A percentile compares a stretch with the other conserved stretches of the same genome.
Conservation (phyloP, 306 rosid species). For the Cotoneaster glaucophyllus region DNA sequence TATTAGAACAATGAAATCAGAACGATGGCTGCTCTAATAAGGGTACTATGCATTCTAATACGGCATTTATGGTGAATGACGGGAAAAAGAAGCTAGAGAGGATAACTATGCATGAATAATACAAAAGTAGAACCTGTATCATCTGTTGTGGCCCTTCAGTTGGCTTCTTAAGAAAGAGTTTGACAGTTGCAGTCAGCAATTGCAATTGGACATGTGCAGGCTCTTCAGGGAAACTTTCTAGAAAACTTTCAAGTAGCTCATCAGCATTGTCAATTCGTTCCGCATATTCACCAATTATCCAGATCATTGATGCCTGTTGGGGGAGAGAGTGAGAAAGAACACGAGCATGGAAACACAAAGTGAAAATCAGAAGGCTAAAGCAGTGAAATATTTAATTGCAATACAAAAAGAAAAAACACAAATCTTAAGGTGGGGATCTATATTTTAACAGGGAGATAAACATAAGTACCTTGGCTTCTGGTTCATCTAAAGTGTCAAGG, state of each 20-base stretch:
- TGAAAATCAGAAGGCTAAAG: not conserved
- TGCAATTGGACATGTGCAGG: slow-evolving; percentile 99
- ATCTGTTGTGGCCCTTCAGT: slow-evolving; percentile 99
- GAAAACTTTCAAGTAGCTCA: slow-evolving; percentile 97
- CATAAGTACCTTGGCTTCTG: slow-evolving; percentile 86
- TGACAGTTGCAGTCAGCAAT: slow-evolving; percentile 94
- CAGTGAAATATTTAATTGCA: not conserved
- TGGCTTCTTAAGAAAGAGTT: slow-evolving; percentile 98
- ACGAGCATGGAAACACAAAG: not conserved
- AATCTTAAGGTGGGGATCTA: not conserved
- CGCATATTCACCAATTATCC: slow-evolving; percentile 99
- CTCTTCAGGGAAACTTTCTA: slow-evolving; percentile 92
- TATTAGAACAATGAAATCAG: not conserved
- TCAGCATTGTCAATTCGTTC: slow-evolving; percentile 99
- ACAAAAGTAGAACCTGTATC: slow-evolving; percentile 72
- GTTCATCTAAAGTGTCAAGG: slow-evolving; percentile 96
- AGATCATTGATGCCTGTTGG: slow-evolving; percentile 89
- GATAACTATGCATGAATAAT: not conserved
- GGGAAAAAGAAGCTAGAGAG: not conserved
- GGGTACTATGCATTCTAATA: not conserved
- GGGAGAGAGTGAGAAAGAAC: not conserved
- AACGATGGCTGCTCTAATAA: not conserved
- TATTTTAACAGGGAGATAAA: slow-evolving; percentile 12
- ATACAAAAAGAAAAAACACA: not conserved
- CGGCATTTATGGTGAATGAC: not conserved